A percentile compares a stretch with the other conserved stretches of the same genome.
Evolutionary conservation across 1,139 yeast genomes (phyloP).

Genomic region (Kluyveromyces marxianus): DNA sequence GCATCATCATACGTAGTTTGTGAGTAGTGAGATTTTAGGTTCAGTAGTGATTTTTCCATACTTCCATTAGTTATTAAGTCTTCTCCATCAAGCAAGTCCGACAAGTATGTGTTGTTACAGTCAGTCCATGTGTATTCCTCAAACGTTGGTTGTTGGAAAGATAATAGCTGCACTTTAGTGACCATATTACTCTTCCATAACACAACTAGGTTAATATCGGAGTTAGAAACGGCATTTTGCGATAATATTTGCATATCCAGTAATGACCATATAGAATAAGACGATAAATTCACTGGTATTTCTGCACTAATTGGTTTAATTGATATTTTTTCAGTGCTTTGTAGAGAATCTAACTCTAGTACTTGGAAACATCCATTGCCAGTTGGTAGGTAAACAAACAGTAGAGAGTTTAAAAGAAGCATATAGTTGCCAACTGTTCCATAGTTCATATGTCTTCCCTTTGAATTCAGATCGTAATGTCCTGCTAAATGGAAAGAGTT

Average conservation of each 20-base stretch:
- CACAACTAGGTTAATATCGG: conserved; percentile 31
- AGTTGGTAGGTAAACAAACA: conserved; percentile 36
- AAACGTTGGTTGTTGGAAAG: conserved; percentile 25
- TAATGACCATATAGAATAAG: conserved; percentile 44
- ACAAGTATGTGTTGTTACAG: conserved; percentile 21
- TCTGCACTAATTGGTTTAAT: conserved; percentile 9
- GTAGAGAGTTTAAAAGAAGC: conserved; percentile 16
- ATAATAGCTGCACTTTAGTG: conserved; percentile 37
- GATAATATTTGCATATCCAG: conserved; percentile 30
- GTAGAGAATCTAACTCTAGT: conserved; percentile 31
- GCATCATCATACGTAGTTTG: conserved; percentile 19
- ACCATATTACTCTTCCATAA: conserved; percentile 62
- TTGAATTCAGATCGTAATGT: conserved; percentile 17
- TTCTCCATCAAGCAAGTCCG: conserved; percentile 19
- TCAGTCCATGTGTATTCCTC: conserved; percentile 26
- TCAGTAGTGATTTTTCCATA: conserved; percentile 15
- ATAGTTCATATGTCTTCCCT: conserved; percentile 14
- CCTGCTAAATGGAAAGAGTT: conserved; percentile 34
- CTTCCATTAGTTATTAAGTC: conserved; percentile 16
- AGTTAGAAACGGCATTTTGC: conserved; percentile 16
- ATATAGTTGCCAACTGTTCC: conserved; percentile 21
- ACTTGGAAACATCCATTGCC: conserved; percentile 39
- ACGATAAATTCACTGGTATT: conserved; percentile 22
- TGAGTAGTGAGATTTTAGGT: conserved; percentile 22
- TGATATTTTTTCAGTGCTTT: conserved; percentile 13